Percentiles rank a stretch among this genome's conserved stretches.
These are phyloP conservation scores for Suaeda aralocaspica DNA, from an alignment of 148 eudicot species.

Conservation along the genomic window DNA sequence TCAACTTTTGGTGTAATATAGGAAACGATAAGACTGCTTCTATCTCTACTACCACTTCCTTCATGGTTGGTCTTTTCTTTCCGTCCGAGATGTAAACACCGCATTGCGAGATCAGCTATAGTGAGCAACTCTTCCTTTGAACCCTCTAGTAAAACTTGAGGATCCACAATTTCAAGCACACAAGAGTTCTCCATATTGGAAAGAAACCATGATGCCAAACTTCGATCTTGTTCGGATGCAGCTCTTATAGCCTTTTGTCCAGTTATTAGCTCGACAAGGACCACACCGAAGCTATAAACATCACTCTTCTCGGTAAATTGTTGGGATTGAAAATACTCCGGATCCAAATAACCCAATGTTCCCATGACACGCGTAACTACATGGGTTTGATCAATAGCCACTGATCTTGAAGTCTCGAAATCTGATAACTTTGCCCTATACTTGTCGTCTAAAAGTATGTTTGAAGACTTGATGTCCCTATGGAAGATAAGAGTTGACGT, in stretches of 20 bases:
- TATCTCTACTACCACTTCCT: conserved; percentile 23
- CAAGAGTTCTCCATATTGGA: conserved; percentile 16
- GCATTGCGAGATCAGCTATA: conserved; percentile 27
- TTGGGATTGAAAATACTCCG: conserved; percentile 29
- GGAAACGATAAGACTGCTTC: conserved; percentile 29
- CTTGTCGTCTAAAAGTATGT: conserved; percentile 28
- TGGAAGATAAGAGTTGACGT: conserved; percentile 23
- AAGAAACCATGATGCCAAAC: conserved; percentile 32
- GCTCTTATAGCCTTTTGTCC: conserved; percentile 30
- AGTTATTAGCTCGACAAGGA: conserved; percentile 32
- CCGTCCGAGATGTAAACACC: conserved; percentile 32
- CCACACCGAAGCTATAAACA: conserved; percentile 34
- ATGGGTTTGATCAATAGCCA: conserved; percentile 27
- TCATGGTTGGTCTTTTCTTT: conserved; percentile 36
- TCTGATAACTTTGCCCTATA: conserved; percentile 31
- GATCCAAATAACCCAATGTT: conserved; percentile 35
- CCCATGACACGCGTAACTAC: conserved; percentile 30
- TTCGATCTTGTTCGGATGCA: conserved; percentile 2
- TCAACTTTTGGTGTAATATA: too few species aligned
- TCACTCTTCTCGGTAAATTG: conserved; percentile 37
- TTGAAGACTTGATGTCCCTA: conserved; percentile 35
- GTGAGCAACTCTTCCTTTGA: conserved; percentile 22
- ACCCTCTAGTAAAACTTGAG: conserved; percentile 27
- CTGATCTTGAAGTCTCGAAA: conserved; percentile 27
- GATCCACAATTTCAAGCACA: conserved; percentile 27